phyloP scores from a whole-genome alignment of 768 basidiomycete species.

The Crepidotus variabilis region DNA sequence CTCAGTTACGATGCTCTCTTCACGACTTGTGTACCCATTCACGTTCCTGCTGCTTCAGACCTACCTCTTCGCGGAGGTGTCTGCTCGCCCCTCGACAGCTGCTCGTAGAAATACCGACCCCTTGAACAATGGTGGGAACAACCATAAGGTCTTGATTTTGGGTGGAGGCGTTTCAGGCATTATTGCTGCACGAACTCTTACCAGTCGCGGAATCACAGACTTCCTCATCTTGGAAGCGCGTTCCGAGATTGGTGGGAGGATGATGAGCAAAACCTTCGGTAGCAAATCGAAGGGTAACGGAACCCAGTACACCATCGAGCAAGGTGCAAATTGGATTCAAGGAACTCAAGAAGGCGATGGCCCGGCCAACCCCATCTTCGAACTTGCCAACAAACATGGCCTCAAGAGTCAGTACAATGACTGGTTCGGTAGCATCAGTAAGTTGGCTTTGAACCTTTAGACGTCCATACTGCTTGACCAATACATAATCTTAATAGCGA shows the following conservation, averaged over 20 bases:
- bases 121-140: neutral
- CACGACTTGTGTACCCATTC: too few species aligned
- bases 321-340: slow-evolving; percentile 62
- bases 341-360: slow-evolving; percentile 43
- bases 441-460: slow-evolving; percentile 14
- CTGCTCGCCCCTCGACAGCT: too few species aligned
- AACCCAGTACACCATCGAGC: slow-evolving; percentile 33
- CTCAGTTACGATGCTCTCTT: too few species aligned
- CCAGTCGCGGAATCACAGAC: slow-evolving; percentile 48
- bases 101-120: neutral
- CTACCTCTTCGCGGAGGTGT: neutral
- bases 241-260: slow-evolving; percentile 57
- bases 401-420: slow-evolving; percentile 42
- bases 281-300: slow-evolving; percentile 24
- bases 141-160: slow-evolving; percentile 45
- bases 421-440: slow-evolving; percentile 41
- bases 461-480: neutral
- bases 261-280: slow-evolving; percentile 46
- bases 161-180: slow-evolving; percentile 67
- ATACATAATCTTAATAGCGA: slow-evolving; percentile 30
- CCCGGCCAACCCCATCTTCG: slow-evolving; percentile 56
- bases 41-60: neutral
- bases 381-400: slow-evolving; percentile 52
- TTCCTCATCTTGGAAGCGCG: slow-evolving; percentile 61
- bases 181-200: slow-evolving; percentile 59